Base-by-base conservation (phyloP, 1,284 basidiomycete genomes). In the Marasmius fiardii region DNA sequence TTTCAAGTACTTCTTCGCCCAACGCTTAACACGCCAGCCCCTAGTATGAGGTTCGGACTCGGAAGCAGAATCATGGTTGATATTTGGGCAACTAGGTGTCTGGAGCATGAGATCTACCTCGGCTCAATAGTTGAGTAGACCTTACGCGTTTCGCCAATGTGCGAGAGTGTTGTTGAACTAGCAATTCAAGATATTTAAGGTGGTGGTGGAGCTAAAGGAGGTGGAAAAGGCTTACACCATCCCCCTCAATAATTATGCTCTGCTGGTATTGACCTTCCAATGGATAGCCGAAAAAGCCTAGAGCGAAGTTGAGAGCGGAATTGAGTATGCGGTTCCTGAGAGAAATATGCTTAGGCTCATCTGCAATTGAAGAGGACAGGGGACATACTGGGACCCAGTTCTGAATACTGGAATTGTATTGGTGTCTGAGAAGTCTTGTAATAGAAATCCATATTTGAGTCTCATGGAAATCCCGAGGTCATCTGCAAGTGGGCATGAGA, bases 281-380 rank as follows among this genome's bases (percentile, higher is more conserved):
- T 10, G 93, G 91, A 61, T 88, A 87, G 0, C 92, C 92, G 65
- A 94, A 95, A 78, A 95, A 93, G 0, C 92, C 92, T 43, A 92
- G 75, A 2, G 90, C 92, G 65, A 94, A 93, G 68, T 94, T 93
- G 60, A 88, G 68, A 0, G 90, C 90, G 5, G 91, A 93, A 28
- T 86, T 76, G 24, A 90, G 79, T 90, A 93, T 93, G 28, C 91
- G 87, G 68, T 93, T 83, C 65, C 87, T 84, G 61, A 12, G 8
- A 10, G 49, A 23, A 10, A 31, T n/a, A 16, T 37, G 26, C 10
- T 53, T 12, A 52, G 39, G 57, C 47, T 43, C 52, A 8, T 7
- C 14, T 26, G 5, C 24, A 51, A 35, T 18, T 35, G 14, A 45
- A 14, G 54, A 14, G 54, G n/a, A 12, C 59, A 34, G 14, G 18